phyloP scores from a whole-genome alignment of 2,329 filamentous ascomycete species.

The Stagonosporopsis rhizophila region DNA sequence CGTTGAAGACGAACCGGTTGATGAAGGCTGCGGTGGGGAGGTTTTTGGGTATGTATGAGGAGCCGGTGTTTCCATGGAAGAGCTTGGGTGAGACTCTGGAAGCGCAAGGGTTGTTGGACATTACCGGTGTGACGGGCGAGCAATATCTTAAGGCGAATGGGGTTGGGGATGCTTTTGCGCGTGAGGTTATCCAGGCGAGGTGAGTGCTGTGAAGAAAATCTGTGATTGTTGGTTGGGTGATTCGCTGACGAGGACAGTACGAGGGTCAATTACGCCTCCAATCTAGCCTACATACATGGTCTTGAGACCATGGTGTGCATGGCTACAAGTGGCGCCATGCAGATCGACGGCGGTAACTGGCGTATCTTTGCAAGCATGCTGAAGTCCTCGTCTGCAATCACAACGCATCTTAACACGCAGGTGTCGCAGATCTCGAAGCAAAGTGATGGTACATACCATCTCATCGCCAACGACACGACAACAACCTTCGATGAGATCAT shows the following conservation, averaged over 20 bases:
- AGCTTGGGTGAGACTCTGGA: conserved; percentile 74
- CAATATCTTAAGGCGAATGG: conserved; percentile 73
- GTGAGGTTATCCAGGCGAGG: conserved; percentile 82
- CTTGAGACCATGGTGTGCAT: conserved; percentile 92
- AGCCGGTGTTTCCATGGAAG: conserved; percentile 82
- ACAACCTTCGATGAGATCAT: conserved; percentile 77
- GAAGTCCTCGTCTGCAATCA: conserved; percentile 64
- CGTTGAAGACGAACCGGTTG: conserved; percentile 74
- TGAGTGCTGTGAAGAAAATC: conserved; percentile 1
- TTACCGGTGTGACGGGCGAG: conserved; percentile 75
- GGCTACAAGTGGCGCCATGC: conserved; percentile 82
- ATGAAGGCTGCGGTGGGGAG: conserved; percentile 74
- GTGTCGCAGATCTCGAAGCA: conserved; percentile 65
- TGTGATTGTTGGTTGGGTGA: background rate
- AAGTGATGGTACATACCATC: conserved; percentile 50
- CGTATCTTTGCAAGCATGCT: conserved; percentile 89
- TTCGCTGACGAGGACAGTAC: conserved; percentile 61
- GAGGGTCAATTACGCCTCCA: conserved; percentile 93
- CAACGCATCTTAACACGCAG: conserved; percentile 69
- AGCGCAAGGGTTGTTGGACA: conserved; percentile 70
- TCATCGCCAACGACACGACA: conserved; percentile 42
- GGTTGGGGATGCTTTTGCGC: conserved; percentile 71
- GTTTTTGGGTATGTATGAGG: conserved; percentile 82
- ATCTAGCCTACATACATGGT: conserved; percentile 84
- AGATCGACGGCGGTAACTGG: conserved; percentile 89